Conservation (phyloP, 192 early-diverging fungal species). For the Entomortierella lignicola region DNA sequence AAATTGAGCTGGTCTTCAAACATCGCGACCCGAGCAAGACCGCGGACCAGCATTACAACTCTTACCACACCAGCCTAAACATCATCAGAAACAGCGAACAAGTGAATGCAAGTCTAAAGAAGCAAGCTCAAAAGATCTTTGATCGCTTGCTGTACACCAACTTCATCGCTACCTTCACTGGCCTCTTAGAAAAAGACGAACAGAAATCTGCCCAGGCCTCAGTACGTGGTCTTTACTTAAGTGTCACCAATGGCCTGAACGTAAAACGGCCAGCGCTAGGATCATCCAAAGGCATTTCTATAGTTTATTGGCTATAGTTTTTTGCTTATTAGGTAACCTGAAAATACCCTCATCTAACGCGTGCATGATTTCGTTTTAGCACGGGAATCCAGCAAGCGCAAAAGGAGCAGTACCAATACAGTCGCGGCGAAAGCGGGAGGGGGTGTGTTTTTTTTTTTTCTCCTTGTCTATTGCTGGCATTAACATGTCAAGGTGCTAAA, state of each 20-base stretch:
- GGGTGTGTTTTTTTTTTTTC: constrained; percentile 2
- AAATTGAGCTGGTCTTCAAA: constrained; percentile 2
- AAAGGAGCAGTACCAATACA: background rate
- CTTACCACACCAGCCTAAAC: background rate
- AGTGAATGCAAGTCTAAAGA: background rate
- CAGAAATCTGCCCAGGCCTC: constrained; percentile 1
- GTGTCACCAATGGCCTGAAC: background rate
- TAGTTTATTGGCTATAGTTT: background rate
- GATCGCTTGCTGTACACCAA: background rate
- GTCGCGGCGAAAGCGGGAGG: background rate
- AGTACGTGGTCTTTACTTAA: constrained; percentile 5
- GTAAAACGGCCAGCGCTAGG: background rate
- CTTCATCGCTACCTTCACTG: constrained; percentile 9
- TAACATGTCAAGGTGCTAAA: background rate
- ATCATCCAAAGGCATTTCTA: background rate
- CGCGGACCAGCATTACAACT: background rate
- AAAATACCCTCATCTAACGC: background rate
- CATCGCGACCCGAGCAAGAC: constrained; percentile 1
- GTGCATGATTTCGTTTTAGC: background rate
- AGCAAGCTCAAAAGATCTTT: background rate
- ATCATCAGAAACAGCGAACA: background rate
- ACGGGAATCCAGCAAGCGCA: background rate
- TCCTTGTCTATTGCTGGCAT: background rate
- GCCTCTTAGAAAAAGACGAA: constrained; percentile 5
- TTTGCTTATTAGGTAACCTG: background rate